A percentile compares a stretch with the other conserved stretches of the same genome.
phyloP scores from a whole-genome alignment of 2,329 filamentous ascomycete genomes.

The Phialemoniopsis sp. region DNA sequence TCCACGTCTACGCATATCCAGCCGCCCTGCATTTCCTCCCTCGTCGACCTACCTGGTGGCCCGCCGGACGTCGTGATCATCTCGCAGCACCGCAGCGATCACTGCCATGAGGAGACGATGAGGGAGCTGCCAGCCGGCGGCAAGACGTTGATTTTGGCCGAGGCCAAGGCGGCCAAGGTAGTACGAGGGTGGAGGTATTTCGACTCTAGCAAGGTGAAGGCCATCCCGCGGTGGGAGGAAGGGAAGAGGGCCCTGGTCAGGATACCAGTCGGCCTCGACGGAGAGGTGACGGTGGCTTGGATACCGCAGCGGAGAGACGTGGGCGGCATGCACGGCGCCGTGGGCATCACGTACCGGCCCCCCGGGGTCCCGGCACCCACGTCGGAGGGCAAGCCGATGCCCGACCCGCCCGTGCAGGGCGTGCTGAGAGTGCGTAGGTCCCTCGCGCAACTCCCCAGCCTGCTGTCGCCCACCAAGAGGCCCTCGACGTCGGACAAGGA shows the following conservation, averaged over 20 bases:
- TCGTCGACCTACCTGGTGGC: conserved; percentile 29
- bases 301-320: conserved; percentile 58
- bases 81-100: conserved; percentile 51
- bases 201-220: conserved; percentile 39
- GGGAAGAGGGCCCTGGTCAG: conserved; percentile 21
- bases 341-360: conserved; percentile 69
- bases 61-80: conserved; percentile 39
- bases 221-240: conserved; percentile 42
- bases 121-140: conserved; percentile 53
- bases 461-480: not conserved
- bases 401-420: no score
- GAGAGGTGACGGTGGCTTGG: conserved; percentile 69
- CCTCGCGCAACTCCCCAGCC: conserved; percentile 1
- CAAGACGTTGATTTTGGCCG: conserved; percentile 55
- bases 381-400: not conserved
- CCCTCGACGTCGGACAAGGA: not conserved
- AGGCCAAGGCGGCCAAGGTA: conserved; percentile 58
- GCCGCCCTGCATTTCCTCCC: conserved; percentile 51
- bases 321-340: conserved; percentile 58
- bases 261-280: conserved; percentile 52
- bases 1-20: conserved; percentile 53
- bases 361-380: conserved; percentile 27
- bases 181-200: conserved; percentile 70
- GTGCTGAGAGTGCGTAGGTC: not conserved
- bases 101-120: conserved; percentile 67